Evolutionary conservation across 352 stramenopile genomes (phyloP).

Genomic region (Globisporangium paroecandrum): DNA sequence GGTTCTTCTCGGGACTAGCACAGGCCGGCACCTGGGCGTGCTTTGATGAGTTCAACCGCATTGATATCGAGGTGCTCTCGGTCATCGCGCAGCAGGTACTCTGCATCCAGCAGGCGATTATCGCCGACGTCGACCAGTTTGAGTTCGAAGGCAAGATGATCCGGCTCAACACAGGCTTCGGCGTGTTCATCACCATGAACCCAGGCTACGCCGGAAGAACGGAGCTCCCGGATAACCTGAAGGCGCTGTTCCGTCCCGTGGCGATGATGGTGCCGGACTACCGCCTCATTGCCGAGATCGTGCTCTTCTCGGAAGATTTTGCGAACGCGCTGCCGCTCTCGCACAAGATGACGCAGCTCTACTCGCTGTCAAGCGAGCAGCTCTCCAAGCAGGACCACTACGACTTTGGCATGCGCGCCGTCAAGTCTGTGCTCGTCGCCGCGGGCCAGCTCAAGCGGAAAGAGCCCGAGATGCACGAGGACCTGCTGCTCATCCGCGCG

Average conservation of each 20-base stretch:
- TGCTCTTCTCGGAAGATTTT: conserved; percentile 94
- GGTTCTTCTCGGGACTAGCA: conserved; percentile 93
- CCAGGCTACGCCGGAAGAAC: conserved; percentile 91
- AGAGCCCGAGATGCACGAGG: conserved; percentile 92
- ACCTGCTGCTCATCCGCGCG: conserved; percentile 93
- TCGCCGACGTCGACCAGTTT: conserved; percentile 85
- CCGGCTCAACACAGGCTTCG: conserved; percentile 87
- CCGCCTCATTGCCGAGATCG: conserved; percentile 92
- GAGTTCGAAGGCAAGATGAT: conserved; percentile 94
- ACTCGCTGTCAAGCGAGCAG: conserved; percentile 91
- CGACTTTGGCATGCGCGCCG: conserved; percentile 92
- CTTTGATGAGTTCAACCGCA: conserved; percentile 97
- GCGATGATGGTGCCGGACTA: conserved; percentile 96
- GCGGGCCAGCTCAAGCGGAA: conserved; percentile 93
- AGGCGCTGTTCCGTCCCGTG: conserved; percentile 91
- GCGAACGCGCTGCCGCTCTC: conserved; percentile 89
- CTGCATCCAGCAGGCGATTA: conserved; percentile 93
- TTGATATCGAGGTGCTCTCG: conserved; percentile 94
- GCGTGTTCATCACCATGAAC: conserved; percentile 96
- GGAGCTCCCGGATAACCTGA: conserved; percentile 93
- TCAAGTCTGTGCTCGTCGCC: conserved; percentile 93
- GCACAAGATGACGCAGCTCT: conserved; percentile 94
- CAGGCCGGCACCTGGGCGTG: conserved; percentile 93
- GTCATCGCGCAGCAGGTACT: conserved; percentile 96
- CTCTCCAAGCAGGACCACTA: conserved; percentile 95